Conservation (phyloP, 495 filamentous ascomycete species). For the Penicillium subrubescens region DNA sequence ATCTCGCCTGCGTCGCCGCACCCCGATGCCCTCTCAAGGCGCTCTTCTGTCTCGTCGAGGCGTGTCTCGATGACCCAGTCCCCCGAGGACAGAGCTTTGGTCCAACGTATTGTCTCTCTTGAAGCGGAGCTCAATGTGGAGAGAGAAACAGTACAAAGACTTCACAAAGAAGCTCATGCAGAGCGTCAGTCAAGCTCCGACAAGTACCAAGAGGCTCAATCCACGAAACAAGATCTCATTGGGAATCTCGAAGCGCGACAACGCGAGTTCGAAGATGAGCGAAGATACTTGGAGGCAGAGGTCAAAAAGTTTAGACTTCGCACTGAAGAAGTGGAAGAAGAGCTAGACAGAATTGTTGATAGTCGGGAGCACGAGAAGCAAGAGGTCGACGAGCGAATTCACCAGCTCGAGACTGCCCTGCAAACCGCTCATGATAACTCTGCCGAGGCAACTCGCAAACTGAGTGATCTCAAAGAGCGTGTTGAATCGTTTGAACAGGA, state of each 20-base stretch:
- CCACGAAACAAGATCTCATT: slow-evolving; percentile 91
- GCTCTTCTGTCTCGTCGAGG: slow-evolving; percentile 66
- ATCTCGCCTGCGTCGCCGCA: slow-evolving; percentile 54
- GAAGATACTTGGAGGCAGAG: slow-evolving; percentile 77
- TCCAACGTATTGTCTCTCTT: slow-evolving; percentile 71
- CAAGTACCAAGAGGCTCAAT: slow-evolving; percentile 78
- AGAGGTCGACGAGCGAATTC: slow-evolving; percentile 66
- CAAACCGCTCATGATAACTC: slow-evolving; percentile 59
- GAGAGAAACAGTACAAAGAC: slow-evolving; percentile 56
- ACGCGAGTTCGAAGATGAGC: slow-evolving; percentile 82
- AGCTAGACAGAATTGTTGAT: slow-evolving; percentile 81
- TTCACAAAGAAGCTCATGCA: slow-evolving; percentile 65
- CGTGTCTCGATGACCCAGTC: slow-evolving; percentile 68
- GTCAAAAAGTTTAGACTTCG: slow-evolving; percentile 71
- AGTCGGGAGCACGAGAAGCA: slow-evolving; percentile 76
- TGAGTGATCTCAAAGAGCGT: slow-evolving; percentile 45
- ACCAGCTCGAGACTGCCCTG: slow-evolving; percentile 69
- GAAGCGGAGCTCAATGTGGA: slow-evolving; percentile 77
- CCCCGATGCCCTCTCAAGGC: slow-evolving; percentile 58
- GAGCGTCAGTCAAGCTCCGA: slow-evolving; percentile 66
- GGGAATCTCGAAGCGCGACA: slow-evolving; percentile 92
- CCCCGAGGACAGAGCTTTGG: slow-evolving; percentile 63
- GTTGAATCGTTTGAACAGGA: slow-evolving; percentile 10
- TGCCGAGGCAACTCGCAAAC: slow-evolving; percentile 57
- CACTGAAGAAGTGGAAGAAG: slow-evolving; percentile 86